A percentile compares a stretch with the other conserved stretches of the same genome.
Conservation (phyloP, 768 basidiomycete species). For the Hygrophorus pudorinus region DNA sequence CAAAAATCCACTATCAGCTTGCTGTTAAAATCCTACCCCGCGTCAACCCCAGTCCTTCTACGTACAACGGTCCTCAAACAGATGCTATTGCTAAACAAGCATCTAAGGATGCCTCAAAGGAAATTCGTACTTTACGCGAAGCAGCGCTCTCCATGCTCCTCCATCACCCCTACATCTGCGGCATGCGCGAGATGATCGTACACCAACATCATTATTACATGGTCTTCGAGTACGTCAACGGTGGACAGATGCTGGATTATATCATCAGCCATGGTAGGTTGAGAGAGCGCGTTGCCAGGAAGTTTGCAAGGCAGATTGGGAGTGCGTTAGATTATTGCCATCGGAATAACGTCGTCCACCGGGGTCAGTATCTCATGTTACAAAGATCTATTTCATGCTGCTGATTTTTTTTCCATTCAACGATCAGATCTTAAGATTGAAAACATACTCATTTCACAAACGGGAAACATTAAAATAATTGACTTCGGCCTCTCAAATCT, state of each 20-base stretch:
- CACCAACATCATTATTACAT: constrained; percentile 99
- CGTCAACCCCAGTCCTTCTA: constrained; percentile 53
- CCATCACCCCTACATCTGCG: constrained; percentile 98
- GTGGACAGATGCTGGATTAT: constrained; percentile 99
- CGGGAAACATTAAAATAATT: constrained; percentile 99
- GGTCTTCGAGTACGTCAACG: constrained; percentile 98
- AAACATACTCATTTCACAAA: constrained; percentile 97
- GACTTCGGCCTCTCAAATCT: constrained; percentile 98
- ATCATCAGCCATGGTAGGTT: constrained; percentile 97
- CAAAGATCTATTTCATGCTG: background rate
- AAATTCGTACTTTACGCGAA: constrained; percentile 92
- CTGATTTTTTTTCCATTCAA: constrained; percentile 5
- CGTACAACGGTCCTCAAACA: constrained; percentile 33
- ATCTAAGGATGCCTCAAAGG: constrained; percentile 86
- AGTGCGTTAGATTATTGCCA: constrained; percentile 96
- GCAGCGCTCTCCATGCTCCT: constrained; percentile 91
- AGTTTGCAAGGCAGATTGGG: constrained; percentile 96
- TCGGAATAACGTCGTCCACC: constrained; percentile 94
- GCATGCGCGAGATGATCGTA: constrained; percentile 98
- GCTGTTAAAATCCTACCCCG: constrained; percentile 99
- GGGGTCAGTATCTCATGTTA: constrained; percentile 37
- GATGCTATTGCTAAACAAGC: constrained; percentile 65
- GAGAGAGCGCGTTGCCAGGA: constrained; percentile 89
- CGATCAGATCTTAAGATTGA: constrained; percentile 89
- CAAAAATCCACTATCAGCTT: constrained; percentile 40